These are phyloP conservation scores for Calonectria leucothoes DNA, from an alignment of 2,329 filamentous ascomycete species.

Conservation along the genomic window DNA sequence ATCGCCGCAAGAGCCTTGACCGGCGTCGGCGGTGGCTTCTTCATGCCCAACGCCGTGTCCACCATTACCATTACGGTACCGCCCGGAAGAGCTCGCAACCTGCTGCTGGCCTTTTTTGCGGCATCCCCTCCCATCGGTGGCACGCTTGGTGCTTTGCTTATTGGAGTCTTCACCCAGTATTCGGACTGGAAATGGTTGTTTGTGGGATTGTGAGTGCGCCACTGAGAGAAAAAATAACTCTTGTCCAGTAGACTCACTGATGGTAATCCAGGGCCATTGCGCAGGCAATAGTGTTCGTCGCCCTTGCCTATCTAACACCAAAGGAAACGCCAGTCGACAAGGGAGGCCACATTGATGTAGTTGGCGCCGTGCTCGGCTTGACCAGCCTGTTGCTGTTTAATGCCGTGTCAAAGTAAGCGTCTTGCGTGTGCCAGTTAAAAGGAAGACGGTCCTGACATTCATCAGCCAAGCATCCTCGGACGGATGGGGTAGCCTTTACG, in stretches of 20 bases:
- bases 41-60: conserved; percentile 65
- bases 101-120: conserved; percentile 32
- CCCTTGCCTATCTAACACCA: conserved; percentile 21
- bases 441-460: background rate
- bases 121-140: conserved; percentile 54
- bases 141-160: conserved; percentile 54
- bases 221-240: too few species aligned
- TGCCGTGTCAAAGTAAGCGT: conserved; percentile 62
- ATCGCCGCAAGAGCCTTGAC: conserved; percentile 57
- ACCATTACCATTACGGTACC: conserved; percentile 61
- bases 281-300: conserved; percentile 5
- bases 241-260: background rate
- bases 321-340: conserved; percentile 37
- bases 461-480: conserved; percentile 53
- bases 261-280: background rate
- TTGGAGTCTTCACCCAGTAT: conserved; percentile 47
- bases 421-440: background rate
- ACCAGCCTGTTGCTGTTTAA: conserved; percentile 58
- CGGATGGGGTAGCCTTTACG: conserved; percentile 57
- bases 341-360: conserved; percentile 45
- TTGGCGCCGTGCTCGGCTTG: conserved; percentile 53
- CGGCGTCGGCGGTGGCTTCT: conserved; percentile 60
- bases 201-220: conserved; percentile 47
- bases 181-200: conserved; percentile 55
- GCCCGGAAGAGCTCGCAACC: conserved; percentile 51